phyloP scores from a whole-genome alignment of 306 rosid genomes.

The Myrica gale region DNA sequence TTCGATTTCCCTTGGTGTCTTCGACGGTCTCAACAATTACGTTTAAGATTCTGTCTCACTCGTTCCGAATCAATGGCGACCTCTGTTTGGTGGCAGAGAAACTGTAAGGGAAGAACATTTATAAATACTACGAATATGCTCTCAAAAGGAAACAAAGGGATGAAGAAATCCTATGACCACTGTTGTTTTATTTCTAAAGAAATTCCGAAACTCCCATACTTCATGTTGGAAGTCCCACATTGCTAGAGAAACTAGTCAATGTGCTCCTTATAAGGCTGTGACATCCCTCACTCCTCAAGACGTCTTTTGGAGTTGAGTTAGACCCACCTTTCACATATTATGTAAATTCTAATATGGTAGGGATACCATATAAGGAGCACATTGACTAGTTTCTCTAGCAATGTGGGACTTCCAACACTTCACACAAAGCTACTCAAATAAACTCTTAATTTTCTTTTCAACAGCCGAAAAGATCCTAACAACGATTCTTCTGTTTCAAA shows the following conservation, averaged over 20 bases:
- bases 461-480: conserved; percentile 7
- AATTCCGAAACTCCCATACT: background rate
- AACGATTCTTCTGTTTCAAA: background rate
- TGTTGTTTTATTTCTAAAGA: background rate
- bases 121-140: background rate
- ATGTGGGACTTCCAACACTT: too few relatives aligned
- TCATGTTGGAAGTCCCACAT: too few relatives aligned
- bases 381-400: too few relatives aligned
- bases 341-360: too few relatives aligned
- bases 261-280: too few relatives aligned
- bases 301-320: too few relatives aligned
- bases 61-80: background rate
- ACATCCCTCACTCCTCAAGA: too few relatives aligned
- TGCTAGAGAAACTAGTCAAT: too few relatives aligned
- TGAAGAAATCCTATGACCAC: background rate
- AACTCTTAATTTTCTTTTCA: background rate
- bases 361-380: too few relatives aligned
- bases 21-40: background rate
- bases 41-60: background rate
- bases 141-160: background rate
- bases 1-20: background rate
- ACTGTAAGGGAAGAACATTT: background rate
- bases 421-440: background rate
- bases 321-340: too few relatives aligned
- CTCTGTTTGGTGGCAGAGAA: conserved; percentile 18